Evolutionary conservation across 139 green algal genomes (phyloP).

Genomic region (Pseudopediastrum boryanum): DNA sequence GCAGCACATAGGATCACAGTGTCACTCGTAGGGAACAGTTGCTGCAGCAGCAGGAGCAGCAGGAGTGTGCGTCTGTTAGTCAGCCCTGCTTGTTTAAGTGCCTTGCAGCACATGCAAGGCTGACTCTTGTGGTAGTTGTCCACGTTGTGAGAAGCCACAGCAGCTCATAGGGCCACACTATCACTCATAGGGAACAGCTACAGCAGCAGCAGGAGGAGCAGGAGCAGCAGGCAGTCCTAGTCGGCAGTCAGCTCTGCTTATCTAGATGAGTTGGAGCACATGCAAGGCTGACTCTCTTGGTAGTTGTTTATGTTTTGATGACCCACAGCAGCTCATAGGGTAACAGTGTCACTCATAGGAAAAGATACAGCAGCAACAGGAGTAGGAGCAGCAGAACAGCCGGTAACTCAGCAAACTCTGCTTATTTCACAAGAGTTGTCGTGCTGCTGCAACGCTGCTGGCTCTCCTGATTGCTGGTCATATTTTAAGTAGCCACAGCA

Average conservation of each 20-base stretch:
- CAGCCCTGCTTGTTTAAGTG: too few species aligned
- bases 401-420: too few species aligned
- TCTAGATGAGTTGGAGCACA: too few species aligned
- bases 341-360: constrained; percentile 77
- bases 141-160: constrained; percentile 89
- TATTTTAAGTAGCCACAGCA: constrained; percentile 90
- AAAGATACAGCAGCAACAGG: constrained; percentile 43
- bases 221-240: too few species aligned
- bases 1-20: constrained; percentile 74
- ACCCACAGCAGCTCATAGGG: constrained; percentile 73
- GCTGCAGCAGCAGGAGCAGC: neutral
- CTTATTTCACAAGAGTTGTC: too few species aligned
- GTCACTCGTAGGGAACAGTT: constrained; percentile 73
- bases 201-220: neutral
- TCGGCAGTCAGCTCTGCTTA: too few species aligned
- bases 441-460: constrained; percentile 82
- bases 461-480: constrained; percentile 89
- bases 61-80: too few species aligned
- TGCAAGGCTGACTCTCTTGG: too few species aligned
- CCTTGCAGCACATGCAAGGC: constrained; percentile 81
- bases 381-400: too few species aligned
- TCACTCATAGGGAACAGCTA: constrained; percentile 74
- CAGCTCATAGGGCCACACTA: constrained; percentile 70
- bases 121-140: constrained; percentile 91
- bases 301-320: constrained; percentile 94